A percentile compares a stretch with the other conserved stretches of the same genome.
These are phyloP conservation scores for Russula lepida DNA, from an alignment of 768 basidiomycete species.

Conservation along the genomic window DNA sequence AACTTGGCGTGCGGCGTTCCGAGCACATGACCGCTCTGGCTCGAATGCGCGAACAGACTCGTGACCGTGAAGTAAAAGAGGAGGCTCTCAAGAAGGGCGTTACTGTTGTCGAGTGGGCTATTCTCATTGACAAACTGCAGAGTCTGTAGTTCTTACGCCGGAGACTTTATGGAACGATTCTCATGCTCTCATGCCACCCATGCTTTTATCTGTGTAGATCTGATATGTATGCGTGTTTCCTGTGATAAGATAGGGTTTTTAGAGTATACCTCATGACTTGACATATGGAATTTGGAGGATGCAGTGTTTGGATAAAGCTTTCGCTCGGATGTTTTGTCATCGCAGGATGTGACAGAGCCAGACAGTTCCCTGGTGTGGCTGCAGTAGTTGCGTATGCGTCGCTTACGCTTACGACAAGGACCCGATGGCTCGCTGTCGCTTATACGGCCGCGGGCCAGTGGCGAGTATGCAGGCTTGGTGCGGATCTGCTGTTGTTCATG, in stretches of 20 bases:
- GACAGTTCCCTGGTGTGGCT: not conserved
- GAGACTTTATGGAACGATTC: not conserved
- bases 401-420: no score
- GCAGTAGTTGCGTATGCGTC: not conserved
- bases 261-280: not conserved
- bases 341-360: not conserved
- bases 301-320: not conserved
- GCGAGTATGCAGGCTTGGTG: no score
- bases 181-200: not conserved
- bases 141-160: slow-evolving; percentile 23
- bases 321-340: not conserved
- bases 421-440: no score
- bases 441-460: no score
- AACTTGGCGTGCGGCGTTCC: slow-evolving; percentile 48
- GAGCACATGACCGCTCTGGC: slow-evolving; percentile 59
- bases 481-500: no score
- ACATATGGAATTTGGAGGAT: not conserved
- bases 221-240: not conserved
- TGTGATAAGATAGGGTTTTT: not conserved
- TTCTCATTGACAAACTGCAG: slow-evolving; percentile 58
- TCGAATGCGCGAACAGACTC: slow-evolving; percentile 52
- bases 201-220: not conserved
- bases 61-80: slow-evolving; percentile 62
- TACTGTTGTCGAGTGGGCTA: slow-evolving; percentile 73
- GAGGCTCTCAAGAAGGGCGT: slow-evolving; percentile 60